These are phyloP conservation scores for Blastosporella zonata DNA, from an alignment of 1,284 basidiomycete species.

Conservation along the genomic window DNA sequence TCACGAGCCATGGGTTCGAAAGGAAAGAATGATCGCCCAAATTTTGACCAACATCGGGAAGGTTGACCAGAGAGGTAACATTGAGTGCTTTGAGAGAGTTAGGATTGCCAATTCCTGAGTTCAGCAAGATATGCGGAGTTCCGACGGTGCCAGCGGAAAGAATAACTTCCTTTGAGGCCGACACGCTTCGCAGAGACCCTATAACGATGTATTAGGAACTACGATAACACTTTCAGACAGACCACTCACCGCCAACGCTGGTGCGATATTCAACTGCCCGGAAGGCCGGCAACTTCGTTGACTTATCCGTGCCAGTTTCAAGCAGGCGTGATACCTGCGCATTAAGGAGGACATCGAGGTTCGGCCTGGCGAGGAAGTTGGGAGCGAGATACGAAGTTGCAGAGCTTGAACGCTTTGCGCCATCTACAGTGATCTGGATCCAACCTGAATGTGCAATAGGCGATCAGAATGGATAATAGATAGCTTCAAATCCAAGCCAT, in stretches of 20 bases:
- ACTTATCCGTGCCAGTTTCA: slow-evolving; percentile 8
- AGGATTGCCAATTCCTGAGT: slow-evolving; percentile 25
- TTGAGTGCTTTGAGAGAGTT: slow-evolving; percentile 16
- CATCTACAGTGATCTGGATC: slow-evolving; percentile 13
- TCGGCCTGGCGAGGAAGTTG: slow-evolving; percentile 7
- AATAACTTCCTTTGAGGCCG: slow-evolving; percentile 24
- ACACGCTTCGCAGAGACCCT: slow-evolving; percentile 15
- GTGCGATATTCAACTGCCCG: slow-evolving; percentile 16
- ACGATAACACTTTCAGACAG: background rate
- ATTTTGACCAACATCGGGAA: slow-evolving; percentile 26
- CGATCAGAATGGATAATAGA: slow-evolving; percentile 8
- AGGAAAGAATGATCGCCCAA: slow-evolving; percentile 29
- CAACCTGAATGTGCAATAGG: slow-evolving; percentile 7
- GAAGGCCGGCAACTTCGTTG: slow-evolving; percentile 6
- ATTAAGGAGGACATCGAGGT: slow-evolving; percentile 12
- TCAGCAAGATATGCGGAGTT: slow-evolving; percentile 24
- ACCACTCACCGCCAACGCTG: slow-evolving; percentile 2
- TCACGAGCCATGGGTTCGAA: slow-evolving; percentile 21
- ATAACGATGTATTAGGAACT: no score
- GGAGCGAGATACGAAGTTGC: slow-evolving; percentile 15
- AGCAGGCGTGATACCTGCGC: slow-evolving; percentile 15
- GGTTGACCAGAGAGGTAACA: slow-evolving; percentile 20
- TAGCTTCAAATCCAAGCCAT: background rate
- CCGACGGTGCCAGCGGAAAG: slow-evolving; percentile 24
- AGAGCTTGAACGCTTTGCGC: slow-evolving; percentile 9